Evolutionary conservation across 306 rosid species (phyloP).

Genomic region (Abrus precatorius): DNA sequence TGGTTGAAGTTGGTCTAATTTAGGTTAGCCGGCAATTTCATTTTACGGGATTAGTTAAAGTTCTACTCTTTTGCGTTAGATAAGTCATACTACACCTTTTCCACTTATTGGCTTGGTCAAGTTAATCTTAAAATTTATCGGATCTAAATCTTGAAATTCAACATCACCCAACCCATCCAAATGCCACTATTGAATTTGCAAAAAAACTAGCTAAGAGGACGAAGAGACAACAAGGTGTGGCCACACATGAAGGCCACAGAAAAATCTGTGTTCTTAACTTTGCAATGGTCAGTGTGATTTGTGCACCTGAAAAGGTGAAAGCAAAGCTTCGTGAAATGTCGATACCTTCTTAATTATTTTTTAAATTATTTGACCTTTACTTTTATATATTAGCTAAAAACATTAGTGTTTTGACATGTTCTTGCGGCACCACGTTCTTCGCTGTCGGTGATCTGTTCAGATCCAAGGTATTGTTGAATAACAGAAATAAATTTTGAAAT

Average conservation of each 20-base stretch:
- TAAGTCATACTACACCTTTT: neutral
- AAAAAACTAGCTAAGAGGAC: neutral
- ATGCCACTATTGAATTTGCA: neutral
- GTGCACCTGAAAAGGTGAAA: neutral
- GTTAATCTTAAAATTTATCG: neutral
- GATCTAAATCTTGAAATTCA: conserved; percentile 9
- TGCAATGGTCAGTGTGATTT: neutral
- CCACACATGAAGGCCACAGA: neutral
- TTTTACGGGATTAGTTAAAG: conserved; percentile 4
- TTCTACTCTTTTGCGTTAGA: conserved; percentile 2
- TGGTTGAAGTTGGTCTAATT: conserved; percentile 21
- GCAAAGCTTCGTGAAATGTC: neutral
- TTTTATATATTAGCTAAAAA: neutral
- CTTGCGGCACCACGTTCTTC: neutral
- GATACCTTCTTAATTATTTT: neutral
- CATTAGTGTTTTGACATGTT: too few relatives aligned
- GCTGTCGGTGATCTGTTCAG: conserved; percentile 11
- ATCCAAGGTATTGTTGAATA: neutral
- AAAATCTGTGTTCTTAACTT: conserved; percentile 20
- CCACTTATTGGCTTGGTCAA: conserved; percentile 17
- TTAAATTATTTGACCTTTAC: neutral
- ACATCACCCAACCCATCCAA: neutral
- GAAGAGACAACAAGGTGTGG: neutral
- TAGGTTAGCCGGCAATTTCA: conserved; percentile 33
- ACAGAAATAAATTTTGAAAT: neutral